Evolutionary conservation across 2,329 filamentous ascomycete genomes (phyloP).

Genomic region (Orbilia oligospora): DNA sequence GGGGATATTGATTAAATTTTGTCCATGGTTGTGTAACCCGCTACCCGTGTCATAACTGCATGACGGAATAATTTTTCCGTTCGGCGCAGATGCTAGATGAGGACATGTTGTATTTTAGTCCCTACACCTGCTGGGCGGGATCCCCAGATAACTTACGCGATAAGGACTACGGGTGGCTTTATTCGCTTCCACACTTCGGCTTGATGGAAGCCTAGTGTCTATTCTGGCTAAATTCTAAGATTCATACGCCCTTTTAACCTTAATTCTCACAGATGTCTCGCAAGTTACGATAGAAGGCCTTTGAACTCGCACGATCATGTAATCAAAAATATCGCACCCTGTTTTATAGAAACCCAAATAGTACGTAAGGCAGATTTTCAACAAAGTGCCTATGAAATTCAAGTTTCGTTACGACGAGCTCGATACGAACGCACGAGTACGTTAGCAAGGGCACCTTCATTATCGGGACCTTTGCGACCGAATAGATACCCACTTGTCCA

Average conservation of each 20-base stretch:
- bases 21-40: constrained; percentile 21
- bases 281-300: too few relatives aligned
- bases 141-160: constrained; percentile 25
- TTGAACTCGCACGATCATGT: too few relatives aligned
- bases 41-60: constrained; percentile 1
- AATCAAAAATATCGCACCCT: too few relatives aligned
- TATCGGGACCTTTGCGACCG: constrained; percentile 3
- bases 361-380: not conserved
- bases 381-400: too few relatives aligned
- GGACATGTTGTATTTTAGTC: constrained; percentile 19
- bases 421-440: not conserved
- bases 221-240: constrained; percentile 12
- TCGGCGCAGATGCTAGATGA: not conserved
- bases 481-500: not conserved
- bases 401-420: not conserved
- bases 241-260: not conserved
- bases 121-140: not conserved
- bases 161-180: constrained; percentile 22
- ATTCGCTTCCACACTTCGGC: constrained; percentile 28
- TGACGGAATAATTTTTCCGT: constrained; percentile 30
- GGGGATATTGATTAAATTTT: not conserved
- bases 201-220: constrained; percentile 1
- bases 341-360: not conserved
- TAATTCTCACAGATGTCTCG: too few relatives aligned
- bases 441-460: not conserved